A percentile compares a stretch with the other conserved stretches of the same genome.
Evolutionary conservation across 768 basidiomycete species (phyloP).

Genomic region (Xerocomellus chrysenteron): DNA sequence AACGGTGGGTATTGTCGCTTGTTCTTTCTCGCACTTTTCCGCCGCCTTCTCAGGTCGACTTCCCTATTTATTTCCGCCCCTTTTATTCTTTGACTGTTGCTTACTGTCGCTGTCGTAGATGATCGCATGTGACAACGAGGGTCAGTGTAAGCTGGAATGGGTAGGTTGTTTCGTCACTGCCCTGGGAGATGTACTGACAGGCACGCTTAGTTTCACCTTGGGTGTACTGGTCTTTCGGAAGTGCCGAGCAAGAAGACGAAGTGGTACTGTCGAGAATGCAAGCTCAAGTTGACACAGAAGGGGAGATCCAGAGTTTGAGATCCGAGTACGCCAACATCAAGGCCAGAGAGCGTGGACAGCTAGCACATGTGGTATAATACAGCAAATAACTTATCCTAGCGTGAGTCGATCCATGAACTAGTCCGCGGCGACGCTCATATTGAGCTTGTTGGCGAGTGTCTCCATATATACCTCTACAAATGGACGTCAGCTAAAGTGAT

Average conservation of each 20-base stretch:
- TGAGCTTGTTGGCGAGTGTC: constrained; percentile 77
- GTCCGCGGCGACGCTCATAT: constrained; percentile 46
- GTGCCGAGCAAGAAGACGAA: constrained; percentile 54
- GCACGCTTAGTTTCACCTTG: constrained; percentile 62
- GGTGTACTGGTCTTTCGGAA: constrained; percentile 59
- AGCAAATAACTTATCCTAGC: constrained; percentile 16
- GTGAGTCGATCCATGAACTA: background rate
- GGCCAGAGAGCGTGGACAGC: background rate
- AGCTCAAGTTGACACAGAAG: constrained; percentile 34
- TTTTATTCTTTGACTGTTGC: background rate
- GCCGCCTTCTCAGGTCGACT: background rate
- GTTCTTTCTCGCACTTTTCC: background rate
- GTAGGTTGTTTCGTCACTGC: constrained; percentile 43
- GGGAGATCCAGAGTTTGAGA: constrained; percentile 32
- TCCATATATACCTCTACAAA: constrained; percentile 80
- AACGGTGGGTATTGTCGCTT: constrained; percentile 48
- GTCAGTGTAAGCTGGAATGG: constrained; percentile 75
- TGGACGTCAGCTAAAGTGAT: constrained; percentile 1
- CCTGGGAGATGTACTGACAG: background rate
- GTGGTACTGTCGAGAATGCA: constrained; percentile 76
- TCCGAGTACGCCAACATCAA: background rate
- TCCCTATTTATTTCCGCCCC: background rate
- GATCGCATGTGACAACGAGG: constrained; percentile 79
- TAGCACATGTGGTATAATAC: constrained; percentile 19
- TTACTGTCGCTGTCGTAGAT: constrained; percentile 46